Conservation (phyloP, 2,329 filamentous ascomycete genomes). For the Juglanconis juglandina region DNA sequence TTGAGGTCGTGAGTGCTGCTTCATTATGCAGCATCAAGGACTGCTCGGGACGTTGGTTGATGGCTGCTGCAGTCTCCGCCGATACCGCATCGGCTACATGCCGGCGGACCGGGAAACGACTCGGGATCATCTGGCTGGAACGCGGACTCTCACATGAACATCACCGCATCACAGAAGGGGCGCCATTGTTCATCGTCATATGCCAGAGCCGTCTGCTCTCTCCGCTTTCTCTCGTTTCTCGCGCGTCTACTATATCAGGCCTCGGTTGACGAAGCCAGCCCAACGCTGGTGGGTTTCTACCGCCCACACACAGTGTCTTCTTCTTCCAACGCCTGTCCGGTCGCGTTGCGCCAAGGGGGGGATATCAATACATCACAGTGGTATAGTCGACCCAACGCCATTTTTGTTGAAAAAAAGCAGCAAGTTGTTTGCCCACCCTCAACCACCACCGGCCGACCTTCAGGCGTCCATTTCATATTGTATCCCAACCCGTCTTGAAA, state of each 20-base stretch:
- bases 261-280: conserved; percentile 19
- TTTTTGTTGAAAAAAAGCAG: conserved; percentile 22
- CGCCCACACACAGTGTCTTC: neutral
- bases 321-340: conserved; percentile 13
- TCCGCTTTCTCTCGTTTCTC: conserved; percentile 1
- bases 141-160: neutral
- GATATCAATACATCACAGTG: conserved; percentile 19
- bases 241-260: conserved; percentile 7
- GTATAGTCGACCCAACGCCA: conserved; percentile 19
- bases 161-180: neutral
- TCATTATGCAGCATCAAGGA: no score
- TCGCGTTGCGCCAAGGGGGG: conserved; percentile 3
- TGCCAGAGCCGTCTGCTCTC: neutral
- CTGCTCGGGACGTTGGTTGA: no score
- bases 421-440: conserved; percentile 9
- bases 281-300: neutral
- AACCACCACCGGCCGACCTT: neutral
- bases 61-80: no score
- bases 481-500: neutral
- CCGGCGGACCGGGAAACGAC: no score
- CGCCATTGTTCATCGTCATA: neutral
- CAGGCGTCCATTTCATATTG: neutral
- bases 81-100: no score
- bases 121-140: no score
- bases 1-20: no score